A percentile compares a stretch with the other conserved stretches of the same genome.
These are phyloP conservation scores for Amanita pseudoporphyria DNA, from an alignment of 768 basidiomycete genomes.

Conservation along the genomic window DNA sequence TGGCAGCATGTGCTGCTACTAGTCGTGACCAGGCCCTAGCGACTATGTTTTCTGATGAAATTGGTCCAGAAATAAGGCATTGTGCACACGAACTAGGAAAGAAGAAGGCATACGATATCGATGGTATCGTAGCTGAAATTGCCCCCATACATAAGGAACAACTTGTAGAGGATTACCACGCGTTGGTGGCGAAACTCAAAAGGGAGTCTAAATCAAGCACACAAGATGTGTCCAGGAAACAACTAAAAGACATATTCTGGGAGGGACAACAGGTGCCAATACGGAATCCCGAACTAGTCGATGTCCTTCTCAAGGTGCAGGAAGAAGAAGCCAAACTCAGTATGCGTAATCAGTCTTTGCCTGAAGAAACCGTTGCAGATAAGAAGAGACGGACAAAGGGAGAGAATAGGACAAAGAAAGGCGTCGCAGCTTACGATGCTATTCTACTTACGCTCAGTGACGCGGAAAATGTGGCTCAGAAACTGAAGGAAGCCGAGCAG, in stretches of 20 bases:
- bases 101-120: conserved; percentile 72
- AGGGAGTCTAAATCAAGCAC: conserved; percentile 27
- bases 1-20: conserved; percentile 53
- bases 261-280: conserved; percentile 79
- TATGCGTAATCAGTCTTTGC: conserved; percentile 21
- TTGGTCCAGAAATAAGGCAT: conserved; percentile 86
- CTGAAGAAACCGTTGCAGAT: conserved; percentile 18
- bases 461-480: conserved; percentile 77
- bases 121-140: conserved; percentile 60
- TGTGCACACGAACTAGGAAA: conserved; percentile 85
- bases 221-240: conserved; percentile 36
- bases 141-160: conserved; percentile 45
- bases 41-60: conserved; percentile 72
- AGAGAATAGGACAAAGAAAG: conserved; percentile 45
- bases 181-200: conserved; percentile 40
- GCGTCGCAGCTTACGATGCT: conserved; percentile 82
- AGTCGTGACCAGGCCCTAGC: conserved; percentile 86
- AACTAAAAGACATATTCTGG: conserved; percentile 59
- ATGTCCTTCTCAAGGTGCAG: conserved; percentile 76
- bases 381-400: conserved; percentile 18
- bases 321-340: conserved; percentile 58
- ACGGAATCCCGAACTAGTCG: conserved; percentile 86
- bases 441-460: conserved; percentile 81
- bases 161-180: conserved; percentile 56
- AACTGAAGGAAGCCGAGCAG: conserved; percentile 78